Evolutionary conservation across 345 rosid genomes (phyloP).

Genomic region (Eucalyptus erythrocorys): DNA sequence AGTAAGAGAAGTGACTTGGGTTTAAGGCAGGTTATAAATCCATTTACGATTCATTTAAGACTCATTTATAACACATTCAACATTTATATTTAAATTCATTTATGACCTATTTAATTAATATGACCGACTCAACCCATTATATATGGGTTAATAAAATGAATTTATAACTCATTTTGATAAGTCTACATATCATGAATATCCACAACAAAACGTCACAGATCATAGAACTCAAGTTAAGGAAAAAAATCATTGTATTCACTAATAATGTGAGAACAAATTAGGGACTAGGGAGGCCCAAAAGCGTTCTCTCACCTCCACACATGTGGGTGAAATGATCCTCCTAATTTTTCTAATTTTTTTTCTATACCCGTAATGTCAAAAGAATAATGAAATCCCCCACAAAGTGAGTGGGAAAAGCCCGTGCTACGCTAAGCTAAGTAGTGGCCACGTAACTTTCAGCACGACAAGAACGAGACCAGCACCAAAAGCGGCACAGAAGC

Average conservation of each 20-base stretch:
- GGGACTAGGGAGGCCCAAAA: not conserved
- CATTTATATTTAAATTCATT: too few species aligned
- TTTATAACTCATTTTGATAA: too few species aligned
- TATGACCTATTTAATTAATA: too few species aligned
- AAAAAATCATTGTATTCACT: not conserved
- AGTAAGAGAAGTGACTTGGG: too few species aligned
- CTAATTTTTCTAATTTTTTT: not conserved
- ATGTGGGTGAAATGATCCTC: not conserved
- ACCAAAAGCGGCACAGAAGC: not conserved
- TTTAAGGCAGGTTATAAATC: too few species aligned
- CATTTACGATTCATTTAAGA: too few species aligned
- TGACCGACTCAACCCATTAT: too few species aligned
- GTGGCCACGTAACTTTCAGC: not conserved
- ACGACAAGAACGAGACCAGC: not conserved
- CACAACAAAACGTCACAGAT: not conserved
- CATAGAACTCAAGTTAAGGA: accelerated
- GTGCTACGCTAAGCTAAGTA: not conserved
- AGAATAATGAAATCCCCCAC: not conserved
- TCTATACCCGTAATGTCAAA: not conserved
- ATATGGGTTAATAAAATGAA: too few species aligned
- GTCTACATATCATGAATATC: not conserved
- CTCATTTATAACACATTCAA: too few species aligned
- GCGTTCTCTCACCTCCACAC: not conserved
- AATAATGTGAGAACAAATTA: not conserved
- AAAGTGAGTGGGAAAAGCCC: not conserved